These are phyloP conservation scores for Fusarium circinatum DNA, from an alignment of 2,329 filamentous ascomycete genomes.

Conservation along the genomic window DNA sequence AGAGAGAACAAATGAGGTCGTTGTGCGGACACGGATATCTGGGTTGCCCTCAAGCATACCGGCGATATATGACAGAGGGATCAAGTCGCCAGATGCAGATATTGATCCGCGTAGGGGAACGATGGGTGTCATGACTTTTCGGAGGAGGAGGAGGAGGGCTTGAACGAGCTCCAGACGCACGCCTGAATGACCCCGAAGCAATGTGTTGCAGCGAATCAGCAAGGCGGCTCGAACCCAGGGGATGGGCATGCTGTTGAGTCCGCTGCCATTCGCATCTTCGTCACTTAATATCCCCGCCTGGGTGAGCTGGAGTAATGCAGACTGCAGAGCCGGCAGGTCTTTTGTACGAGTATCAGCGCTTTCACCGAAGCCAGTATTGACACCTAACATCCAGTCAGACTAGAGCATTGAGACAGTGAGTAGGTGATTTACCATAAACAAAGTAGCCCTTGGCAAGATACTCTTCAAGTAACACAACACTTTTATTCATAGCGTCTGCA, in stretches of 20 bases:
- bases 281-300: accelerated
- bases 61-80: neutral
- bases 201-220: neutral
- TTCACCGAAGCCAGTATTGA: neutral
- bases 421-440: neutral
- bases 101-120: neutral
- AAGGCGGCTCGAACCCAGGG: neutral
- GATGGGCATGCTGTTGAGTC: neutral
- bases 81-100: neutral
- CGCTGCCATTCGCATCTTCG: accelerated
- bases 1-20: accelerated
- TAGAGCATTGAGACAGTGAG: accelerated
- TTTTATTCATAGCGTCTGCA: neutral
- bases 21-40: neutral
- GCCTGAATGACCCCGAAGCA: accelerated
- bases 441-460: neutral
- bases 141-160: accelerated
- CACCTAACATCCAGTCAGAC: neutral
- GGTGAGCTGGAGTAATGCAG: neutral
- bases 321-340: neutral
- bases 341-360: neutral
- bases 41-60: neutral
- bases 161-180: neutral
- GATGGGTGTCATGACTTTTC: neutral
- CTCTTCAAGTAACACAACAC: neutral